These are phyloP conservation scores for Annona squamosa DNA, from an alignment of 164 flowering plant species.

Conservation along the genomic window DNA sequence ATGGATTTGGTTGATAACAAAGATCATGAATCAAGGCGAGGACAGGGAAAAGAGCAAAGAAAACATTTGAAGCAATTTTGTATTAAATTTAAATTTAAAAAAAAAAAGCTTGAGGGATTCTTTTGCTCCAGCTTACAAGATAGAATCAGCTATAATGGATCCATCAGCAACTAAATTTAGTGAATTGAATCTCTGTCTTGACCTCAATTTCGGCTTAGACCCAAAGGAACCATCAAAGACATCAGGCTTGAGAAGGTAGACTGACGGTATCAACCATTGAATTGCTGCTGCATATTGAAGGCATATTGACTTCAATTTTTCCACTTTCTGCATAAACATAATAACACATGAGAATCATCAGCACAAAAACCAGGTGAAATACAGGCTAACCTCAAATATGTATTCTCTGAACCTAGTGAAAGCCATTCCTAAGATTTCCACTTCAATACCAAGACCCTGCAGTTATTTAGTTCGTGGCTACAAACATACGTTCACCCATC, in stretches of 20 bases:
- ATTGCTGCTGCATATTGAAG: conserved; percentile 88
- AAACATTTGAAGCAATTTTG: not conserved
- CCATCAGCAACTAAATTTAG: conserved; percentile 32
- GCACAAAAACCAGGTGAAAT: not conserved
- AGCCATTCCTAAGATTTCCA: too few species aligned
- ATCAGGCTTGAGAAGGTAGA: conserved; percentile 38
- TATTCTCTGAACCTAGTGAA: too few species aligned
- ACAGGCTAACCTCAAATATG: not conserved
- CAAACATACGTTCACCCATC: too few species aligned
- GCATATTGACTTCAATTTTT: conserved; percentile 72
- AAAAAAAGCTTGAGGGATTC: too few species aligned
- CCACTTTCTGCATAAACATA: conserved; percentile 65
- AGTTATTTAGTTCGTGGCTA: too few species aligned
- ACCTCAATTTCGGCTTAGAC: conserved; percentile 30
- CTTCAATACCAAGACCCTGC: too few species aligned
- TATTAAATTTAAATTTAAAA: not conserved
- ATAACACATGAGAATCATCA: conserved; percentile 8
- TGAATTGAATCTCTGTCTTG: conserved; percentile 29
- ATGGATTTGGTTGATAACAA: too few species aligned
- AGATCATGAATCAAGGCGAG: not conserved
- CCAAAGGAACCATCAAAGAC: conserved; percentile 20
- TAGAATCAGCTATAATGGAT: conserved; percentile 44
- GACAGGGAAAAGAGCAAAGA: not conserved
- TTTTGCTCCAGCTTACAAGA: conserved; percentile 47
- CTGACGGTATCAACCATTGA: conserved; percentile 77